Conservation (phyloP, 768 basidiomycete genomes). For the Stropharia rugosoannulata region DNA sequence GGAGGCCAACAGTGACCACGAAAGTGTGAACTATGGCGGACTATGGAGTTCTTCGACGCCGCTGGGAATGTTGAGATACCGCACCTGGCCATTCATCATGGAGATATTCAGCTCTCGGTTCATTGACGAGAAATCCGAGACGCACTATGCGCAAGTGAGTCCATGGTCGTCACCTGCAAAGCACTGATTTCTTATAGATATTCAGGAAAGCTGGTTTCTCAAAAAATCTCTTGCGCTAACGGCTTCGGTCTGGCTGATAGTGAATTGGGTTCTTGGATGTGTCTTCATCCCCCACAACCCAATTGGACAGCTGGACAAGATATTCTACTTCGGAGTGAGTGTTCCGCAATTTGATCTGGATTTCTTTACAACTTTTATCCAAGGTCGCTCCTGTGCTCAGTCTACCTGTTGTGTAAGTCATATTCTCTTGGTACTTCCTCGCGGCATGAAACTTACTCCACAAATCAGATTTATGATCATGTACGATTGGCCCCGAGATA, state of each 20-base stretch:
- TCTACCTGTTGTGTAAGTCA: slow-evolving; percentile 53
- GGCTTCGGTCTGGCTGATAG: slow-evolving; percentile 61
- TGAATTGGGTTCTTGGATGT: slow-evolving; percentile 68
- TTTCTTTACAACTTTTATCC: background rate
- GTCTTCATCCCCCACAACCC: slow-evolving; percentile 47
- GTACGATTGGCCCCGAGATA: slow-evolving; percentile 71
- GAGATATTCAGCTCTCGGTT: slow-evolving; percentile 65
- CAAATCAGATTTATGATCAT: slow-evolving; percentile 52
- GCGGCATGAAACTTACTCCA: background rate
- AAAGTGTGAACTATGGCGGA: slow-evolving; percentile 22
- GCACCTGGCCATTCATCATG: slow-evolving; percentile 51
- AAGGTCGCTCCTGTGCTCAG: slow-evolving; percentile 60
- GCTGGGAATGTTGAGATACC: slow-evolving; percentile 52
- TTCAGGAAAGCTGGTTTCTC: slow-evolving; percentile 71
- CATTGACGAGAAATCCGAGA: slow-evolving; percentile 51
- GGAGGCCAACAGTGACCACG: slow-evolving; percentile 30
- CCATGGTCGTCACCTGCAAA: background rate
- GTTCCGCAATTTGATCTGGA: background rate
- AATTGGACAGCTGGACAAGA: slow-evolving; percentile 48
- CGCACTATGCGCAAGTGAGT: slow-evolving; percentile 39
- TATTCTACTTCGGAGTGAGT: slow-evolving; percentile 55
- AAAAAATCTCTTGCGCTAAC: slow-evolving; percentile 65
- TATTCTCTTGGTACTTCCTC: background rate
- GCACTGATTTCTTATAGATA: background rate
- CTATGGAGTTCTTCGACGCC: slow-evolving; percentile 29